Evolutionary conservation across 331 rosid species (phyloP), one percentile per base, ranked within the genome.

Genomic region (Quercus phellos): DNA sequence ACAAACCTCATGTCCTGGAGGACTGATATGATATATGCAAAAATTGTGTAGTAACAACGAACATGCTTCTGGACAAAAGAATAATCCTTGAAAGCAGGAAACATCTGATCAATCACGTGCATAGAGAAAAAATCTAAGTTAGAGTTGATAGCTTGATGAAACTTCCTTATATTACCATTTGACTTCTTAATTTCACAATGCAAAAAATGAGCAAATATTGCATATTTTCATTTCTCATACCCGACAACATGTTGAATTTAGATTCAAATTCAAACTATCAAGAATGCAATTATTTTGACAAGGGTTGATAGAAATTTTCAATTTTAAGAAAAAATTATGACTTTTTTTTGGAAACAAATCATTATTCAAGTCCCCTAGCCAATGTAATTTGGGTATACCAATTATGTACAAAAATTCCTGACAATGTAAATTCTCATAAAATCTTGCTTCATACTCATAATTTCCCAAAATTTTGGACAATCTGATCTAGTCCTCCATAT

Each of bases 1-100:
- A 88, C 88, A 79, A 85, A 94, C 99, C 99, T 94, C 98, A 59
- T 90, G 99, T 35, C 99, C 99, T 11, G 98, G 99, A 63, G 99
- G 99, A 86, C 94, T 95, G 63, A 95, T 91, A 78, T 95, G 97
- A 79, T 92, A 94, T 82, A 92, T 88, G 94, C 98, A 94, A 84
- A 94, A 94, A 85, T 94, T 94, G 90, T 94, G 98, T 63, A 89
- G 98, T 79, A 94, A 85, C 79, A 92, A 84, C 69, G 93, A 92
- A 87, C 91, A 92, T 24, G 93, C 92, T 85, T 94, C 98, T 2
- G 97, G 92, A 88, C 95, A 94, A 87, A 92, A 89, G 80, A 94
- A 83, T 81, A 94, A 86, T 77, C 98, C 97, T 86, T 90, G 97
- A 82, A 94, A 92, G 91, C 99, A 94, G 84, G 94, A 92, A 83